A percentile compares a stretch with the other conserved stretches of the same genome.
These are phyloP conservation scores for Chlamydomonas schloesseri DNA, from an alignment of 139 green algal species.

Conservation along the genomic window DNA sequence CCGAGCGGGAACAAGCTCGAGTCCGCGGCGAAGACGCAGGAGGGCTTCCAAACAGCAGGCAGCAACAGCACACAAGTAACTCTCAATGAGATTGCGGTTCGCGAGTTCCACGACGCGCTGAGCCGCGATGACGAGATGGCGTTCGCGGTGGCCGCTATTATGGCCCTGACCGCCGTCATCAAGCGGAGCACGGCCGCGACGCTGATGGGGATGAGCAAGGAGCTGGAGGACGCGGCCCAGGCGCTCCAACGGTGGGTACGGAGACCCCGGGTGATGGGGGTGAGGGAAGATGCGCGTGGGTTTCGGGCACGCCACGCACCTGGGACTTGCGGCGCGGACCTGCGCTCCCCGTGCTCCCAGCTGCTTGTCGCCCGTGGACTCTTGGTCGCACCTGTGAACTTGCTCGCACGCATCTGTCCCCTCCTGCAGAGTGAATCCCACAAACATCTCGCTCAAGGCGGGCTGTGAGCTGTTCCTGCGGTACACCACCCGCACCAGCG, in stretches of 20 bases:
- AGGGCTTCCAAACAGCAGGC: too few species aligned
- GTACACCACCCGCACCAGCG: conserved; percentile 91
- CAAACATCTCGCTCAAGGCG: conserved; percentile 89
- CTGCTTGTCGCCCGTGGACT: too few species aligned
- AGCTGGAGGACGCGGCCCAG: conserved; percentile 84
- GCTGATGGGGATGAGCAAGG: conserved; percentile 91
- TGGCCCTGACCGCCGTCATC: conserved; percentile 87
- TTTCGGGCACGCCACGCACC: too few species aligned
- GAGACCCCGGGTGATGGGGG: too few species aligned
- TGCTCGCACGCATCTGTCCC: too few species aligned
- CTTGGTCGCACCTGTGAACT: too few species aligned
- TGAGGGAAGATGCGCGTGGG: too few species aligned
- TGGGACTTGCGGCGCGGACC: too few species aligned
- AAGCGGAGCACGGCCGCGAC: conserved; percentile 77
- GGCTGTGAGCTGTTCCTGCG: conserved; percentile 96
- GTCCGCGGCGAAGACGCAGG: too few species aligned
- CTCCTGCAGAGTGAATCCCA: conserved; percentile 85
- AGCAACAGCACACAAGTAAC: not conserved
- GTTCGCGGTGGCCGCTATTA: conserved; percentile 91
- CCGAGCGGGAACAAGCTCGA: too few species aligned
- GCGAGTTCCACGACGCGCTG: conserved; percentile 84
- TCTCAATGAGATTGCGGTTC: conserved; percentile 68
- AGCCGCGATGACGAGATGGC: conserved; percentile 78
- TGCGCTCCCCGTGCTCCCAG: too few species aligned
- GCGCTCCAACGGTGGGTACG: conserved; percentile 70